Evolutionary conservation across 495 filamentous ascomycete species (phyloP), one percentile per base, ranked within the genome.

Genomic region (Penicillium waksmanii): DNA sequence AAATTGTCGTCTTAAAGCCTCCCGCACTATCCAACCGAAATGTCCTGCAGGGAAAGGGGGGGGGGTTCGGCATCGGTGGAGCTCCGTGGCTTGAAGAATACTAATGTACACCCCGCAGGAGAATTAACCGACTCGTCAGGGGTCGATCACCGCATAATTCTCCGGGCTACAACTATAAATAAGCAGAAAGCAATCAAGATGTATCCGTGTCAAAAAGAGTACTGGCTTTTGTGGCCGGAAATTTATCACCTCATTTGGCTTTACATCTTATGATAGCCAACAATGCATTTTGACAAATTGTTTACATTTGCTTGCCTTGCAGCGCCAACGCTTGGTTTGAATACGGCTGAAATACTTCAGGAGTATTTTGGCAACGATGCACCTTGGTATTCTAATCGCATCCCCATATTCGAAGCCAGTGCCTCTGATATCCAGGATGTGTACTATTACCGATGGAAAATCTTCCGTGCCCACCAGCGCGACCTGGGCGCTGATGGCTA

Each of bases 361-460:
- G 21, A 59, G 34, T 67, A 68, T 44, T 65, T 65, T 42, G 65
- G 59, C 23, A 62, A 64, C 21, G 65, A 68, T 18, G 53, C 62
- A 5, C 33, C 62, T 3, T 68, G 65, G 65, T 68, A 68, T 27
- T 19, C 12, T 1, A 40, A 57, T 35, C 61, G 65, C 12, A 68
- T 68, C 19, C 65, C 65, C 0, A 17, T 68, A 7, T 65, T 68
- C 23, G 62, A 64, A 35, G 55, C 65, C 42, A 57, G 53, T 23
- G 27, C 43, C 4, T 44, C 58, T 35, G 62, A 62, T 6, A 64
- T 71, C 53, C 58, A 64, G 21, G 68, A 71, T 17, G 68, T 71
- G 36, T 73, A 71, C 58, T 73, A 73, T 50, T 71, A 73, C 42
- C 66, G 71, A 38, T 73, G 68, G 71, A 52, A 59, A 38, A 49